Base-by-base conservation (phyloP, 306 rosid genomes). In the Medicago ruthenica region DNA sequence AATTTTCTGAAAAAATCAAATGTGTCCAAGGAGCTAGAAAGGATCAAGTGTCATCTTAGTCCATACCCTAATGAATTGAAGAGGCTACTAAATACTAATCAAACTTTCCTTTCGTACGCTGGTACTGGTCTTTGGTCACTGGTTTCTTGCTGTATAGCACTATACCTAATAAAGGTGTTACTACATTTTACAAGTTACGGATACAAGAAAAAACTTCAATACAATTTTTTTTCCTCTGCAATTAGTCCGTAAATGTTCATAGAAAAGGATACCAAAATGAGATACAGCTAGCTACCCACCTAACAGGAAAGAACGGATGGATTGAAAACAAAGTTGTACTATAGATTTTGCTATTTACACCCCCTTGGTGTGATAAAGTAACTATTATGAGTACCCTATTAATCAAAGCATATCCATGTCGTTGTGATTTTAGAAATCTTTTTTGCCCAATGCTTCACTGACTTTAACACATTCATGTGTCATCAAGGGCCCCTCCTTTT, bases 261-360 rank as follows among this genome's bases (percentile, higher is more conserved):
- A 60, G 21, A 81, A 63, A 47, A 60, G 62, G 51, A 62, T 74
- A 45, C 65, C 58, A 55, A 57, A 55, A 40, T 61, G 50, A 61
- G 18, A 24, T 48, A 47, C 39, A 59, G 51, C 47, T 37, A 60
- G 51, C 47, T 48, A 60, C 16, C 47, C 53, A 72, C 45, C 68
- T 67, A 34, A 45, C 76, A 3, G 7, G 4, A 27, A 50, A 62
- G 17, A 71, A 63, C 50, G 2, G 44, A 58, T 44, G 11, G 17
- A 54, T 42, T 22, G 37, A 79, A 79, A 63, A 72, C 77, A 71
- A 70, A 78, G 9, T 11, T 45, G 76, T 77, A 77, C 64, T 58
- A 69, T 47, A 21, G 11, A 48, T 1, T 14, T 61, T 37, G 4
- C 67, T 61, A 50, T n/a, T 34, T 76, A 21, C 67, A 61, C 67